Percentiles rank a stretch among this genome's conserved stretches.
These are phyloP conservation scores for Lepidium aucheri DNA, from an alignment of 345 rosid genomes.

Conservation along the genomic window DNA sequence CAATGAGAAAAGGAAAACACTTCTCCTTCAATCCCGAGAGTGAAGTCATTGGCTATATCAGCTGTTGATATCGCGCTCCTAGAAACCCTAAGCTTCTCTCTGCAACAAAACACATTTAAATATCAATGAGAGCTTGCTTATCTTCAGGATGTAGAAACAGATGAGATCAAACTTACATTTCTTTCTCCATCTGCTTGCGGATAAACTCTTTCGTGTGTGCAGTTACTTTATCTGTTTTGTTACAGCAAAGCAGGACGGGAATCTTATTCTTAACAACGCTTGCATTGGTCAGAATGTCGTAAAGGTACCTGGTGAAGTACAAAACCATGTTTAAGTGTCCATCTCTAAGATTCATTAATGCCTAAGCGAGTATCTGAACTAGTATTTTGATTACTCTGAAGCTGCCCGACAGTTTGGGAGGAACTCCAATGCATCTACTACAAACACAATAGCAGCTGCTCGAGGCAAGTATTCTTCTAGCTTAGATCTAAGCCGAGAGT, in stretches of 20 bases:
- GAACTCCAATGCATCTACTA: conserved; percentile 87
- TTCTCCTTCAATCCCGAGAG: conserved; percentile 68
- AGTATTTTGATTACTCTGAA: conserved; percentile 49
- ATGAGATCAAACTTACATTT: conserved; percentile 48
- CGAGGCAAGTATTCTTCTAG: conserved; percentile 74
- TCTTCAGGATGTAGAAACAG: background rate
- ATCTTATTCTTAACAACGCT: conserved; percentile 65
- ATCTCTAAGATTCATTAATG: background rate
- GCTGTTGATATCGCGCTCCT: conserved; percentile 71
- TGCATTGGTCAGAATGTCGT: conserved; percentile 80
- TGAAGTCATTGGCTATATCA: conserved; percentile 65
- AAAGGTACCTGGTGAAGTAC: conserved; percentile 51
- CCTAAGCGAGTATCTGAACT: background rate
- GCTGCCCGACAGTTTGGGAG: conserved; percentile 61
- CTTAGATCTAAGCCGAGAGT: conserved; percentile 74
- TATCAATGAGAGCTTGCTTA: background rate
- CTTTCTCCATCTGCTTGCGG: conserved; percentile 88
- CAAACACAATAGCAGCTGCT: conserved; percentile 82
- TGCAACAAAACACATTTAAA: background rate
- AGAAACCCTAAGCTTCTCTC: conserved; percentile 26
- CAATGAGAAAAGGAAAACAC: conserved; percentile 68
- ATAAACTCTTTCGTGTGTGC: conserved; percentile 91
- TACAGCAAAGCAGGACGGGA: conserved; percentile 78
- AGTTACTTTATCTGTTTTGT: conserved; percentile 89
- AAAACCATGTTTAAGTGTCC: background rate